Conservation (phyloP, 164 flowering plant genomes). For the Litsea cubeba region DNA sequence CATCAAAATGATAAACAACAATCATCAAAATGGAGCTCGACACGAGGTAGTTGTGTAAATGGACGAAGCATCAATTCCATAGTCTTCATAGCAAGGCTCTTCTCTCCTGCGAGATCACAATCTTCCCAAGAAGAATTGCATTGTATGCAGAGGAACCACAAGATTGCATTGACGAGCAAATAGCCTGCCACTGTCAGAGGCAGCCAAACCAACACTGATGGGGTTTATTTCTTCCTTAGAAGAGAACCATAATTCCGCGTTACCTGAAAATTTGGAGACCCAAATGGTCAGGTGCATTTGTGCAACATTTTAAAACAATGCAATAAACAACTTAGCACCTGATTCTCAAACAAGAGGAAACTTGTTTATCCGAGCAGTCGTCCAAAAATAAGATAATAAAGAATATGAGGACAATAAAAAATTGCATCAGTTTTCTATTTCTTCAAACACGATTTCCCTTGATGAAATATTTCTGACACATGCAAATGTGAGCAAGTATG, state of each 20-base stretch:
- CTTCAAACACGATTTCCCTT: neutral
- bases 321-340: neutral
- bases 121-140: too few relatives aligned
- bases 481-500: neutral
- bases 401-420: neutral
- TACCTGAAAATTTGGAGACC: conserved; percentile 32
- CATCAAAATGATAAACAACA: too few relatives aligned
- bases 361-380: too few relatives aligned
- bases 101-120: too few relatives aligned
- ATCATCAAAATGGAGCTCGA: too few relatives aligned
- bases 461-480: neutral
- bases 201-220: neutral
- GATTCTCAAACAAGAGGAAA: too few relatives aligned
- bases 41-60: too few relatives aligned
- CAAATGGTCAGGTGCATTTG: neutral
- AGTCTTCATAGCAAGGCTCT: too few relatives aligned
- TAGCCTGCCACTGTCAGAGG: neutral
- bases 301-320: neutral
- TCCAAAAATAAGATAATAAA: too few relatives aligned
- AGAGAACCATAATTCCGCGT: conserved; percentile 79
- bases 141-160: neutral
- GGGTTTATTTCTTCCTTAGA: conserved; percentile 36
- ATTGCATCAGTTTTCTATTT: neutral
- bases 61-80: too few relatives aligned
- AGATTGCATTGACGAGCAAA: neutral